Base-by-base conservation (phyloP, 352 stramenopile species). In the Pythium utonaiense region DNA sequence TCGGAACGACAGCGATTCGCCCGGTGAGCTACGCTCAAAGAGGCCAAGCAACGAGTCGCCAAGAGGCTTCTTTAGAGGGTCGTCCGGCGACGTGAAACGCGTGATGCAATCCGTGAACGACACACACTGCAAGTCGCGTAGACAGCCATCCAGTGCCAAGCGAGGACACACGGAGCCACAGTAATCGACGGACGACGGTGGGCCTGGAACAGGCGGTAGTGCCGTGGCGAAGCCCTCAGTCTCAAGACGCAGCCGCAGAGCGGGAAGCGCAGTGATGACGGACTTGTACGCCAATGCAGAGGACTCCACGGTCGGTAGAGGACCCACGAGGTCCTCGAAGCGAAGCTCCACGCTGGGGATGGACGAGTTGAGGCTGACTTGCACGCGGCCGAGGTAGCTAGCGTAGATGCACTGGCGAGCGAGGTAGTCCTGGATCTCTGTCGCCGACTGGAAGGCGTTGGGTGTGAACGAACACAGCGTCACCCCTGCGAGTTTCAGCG, bases 91-190 rank as follows among this genome's bases (percentile, higher is more conserved):
- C 21, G 42, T 44, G 9, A 28, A 52, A 1, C 77, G 69, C 36
- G 70, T 56, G 16, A 88, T 69, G 53, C 78, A 88, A 41, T 85
- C 75, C 12, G 75, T 82, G 63, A 79, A 80, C 36, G 70, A 69
- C 4, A 77, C 73, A 34, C 78, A 88, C 27, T 64, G 56, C 1
- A 69, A 49, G 45, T 88, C 75, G 9, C 78, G 75, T 13, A 88
- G 67, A 60, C 78, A 88, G 7, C 65, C 66, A 36, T 83, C 62
- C 4, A 88, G 60, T 8, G 73, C 73, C 28, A 85, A 30, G 24
- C 50, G 50, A 16, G 62, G 72, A 51, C 78, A 88, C 31, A 8
- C 33, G 3, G 42, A 17, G 7, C 13, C 21, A 30, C 70, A 77
- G 8, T 44, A 28, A 10, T 72, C 62, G 5, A 42, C 50, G 1